phyloP scores from a whole-genome alignment of 78 protist species.

The Dictyostelium brefeldianum region DNA sequence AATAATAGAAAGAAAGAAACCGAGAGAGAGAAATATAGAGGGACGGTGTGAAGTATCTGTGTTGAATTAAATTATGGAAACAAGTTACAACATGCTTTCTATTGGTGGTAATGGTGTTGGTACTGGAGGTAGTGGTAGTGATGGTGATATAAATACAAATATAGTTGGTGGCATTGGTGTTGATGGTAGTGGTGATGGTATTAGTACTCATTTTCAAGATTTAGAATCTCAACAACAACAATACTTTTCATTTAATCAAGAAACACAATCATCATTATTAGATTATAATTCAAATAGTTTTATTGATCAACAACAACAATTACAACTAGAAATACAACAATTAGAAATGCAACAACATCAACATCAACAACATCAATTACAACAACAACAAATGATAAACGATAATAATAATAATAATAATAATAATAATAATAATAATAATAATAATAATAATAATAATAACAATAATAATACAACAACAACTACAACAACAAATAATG shows the following conservation, averaged over 20 bases:
- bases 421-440: neutral
- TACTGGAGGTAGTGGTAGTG: too few species aligned
- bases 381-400: neutral
- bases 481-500: neutral
- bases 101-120: neutral
- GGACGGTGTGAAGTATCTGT: too few species aligned
- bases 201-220: neutral
- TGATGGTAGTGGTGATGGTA: too few species aligned
- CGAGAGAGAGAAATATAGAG: too few species aligned
- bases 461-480: neutral
- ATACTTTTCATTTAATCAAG: neutral
- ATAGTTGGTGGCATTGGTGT: too few species aligned
- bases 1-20: too few species aligned
- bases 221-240: neutral
- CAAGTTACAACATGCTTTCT: neutral
- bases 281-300: too few species aligned
- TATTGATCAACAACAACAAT: neutral
- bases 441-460: neutral
- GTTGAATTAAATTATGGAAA: neutral
- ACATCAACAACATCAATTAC: neutral
- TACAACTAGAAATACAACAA: neutral
- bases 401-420: neutral
- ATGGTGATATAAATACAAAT: too few species aligned
- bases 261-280: neutral
- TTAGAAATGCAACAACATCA: conserved; percentile 5